Conservation (phyloP, 352 stramenopile genomes). For the Phytopythium sindhum region DNA sequence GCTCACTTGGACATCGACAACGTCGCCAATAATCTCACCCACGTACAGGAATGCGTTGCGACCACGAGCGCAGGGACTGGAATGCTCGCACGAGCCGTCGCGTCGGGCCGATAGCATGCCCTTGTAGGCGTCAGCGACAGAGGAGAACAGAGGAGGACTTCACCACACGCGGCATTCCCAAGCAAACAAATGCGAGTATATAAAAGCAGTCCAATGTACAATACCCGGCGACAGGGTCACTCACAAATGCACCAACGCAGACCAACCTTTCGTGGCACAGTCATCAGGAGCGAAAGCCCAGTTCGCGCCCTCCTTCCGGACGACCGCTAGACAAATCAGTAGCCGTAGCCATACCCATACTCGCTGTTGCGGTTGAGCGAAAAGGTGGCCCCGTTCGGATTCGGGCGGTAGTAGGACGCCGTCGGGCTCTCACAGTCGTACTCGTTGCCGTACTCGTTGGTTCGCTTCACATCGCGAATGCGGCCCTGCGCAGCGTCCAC, state of each 20-base stretch:
- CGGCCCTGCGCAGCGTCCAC: conserved; percentile 38
- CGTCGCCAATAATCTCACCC: conserved; percentile 29
- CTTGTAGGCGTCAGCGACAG: too few species aligned
- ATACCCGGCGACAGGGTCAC: neutral
- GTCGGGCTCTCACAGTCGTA: conserved; percentile 29
- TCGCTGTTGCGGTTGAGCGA: neutral
- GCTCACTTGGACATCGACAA: conserved; percentile 27
- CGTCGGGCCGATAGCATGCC: neutral
- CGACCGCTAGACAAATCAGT: neutral
- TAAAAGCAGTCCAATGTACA: conserved; percentile 4
- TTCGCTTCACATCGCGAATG: conserved; percentile 30
- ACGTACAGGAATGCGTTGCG: conserved; percentile 27
- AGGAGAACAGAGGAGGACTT: neutral
- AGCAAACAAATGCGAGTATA: neutral
- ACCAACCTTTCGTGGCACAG: neutral
- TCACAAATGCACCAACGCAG: neutral
- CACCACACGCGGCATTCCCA: neutral
- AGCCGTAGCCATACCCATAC: conserved; percentile 6
- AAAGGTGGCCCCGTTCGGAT: conserved; percentile 5
- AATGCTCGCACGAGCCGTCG: conserved; percentile 41
- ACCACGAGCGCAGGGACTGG: conserved; percentile 37
- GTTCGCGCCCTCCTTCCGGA: neutral
- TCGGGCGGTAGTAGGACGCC: conserved; percentile 21
- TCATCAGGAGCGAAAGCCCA: neutral
- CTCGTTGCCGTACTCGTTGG: conserved; percentile 34